A percentile compares a stretch with the other conserved stretches of the same genome.
phyloP scores from a whole-genome alignment of 2,329 filamentous ascomycete genomes.

The Alternaria sp. region DNA sequence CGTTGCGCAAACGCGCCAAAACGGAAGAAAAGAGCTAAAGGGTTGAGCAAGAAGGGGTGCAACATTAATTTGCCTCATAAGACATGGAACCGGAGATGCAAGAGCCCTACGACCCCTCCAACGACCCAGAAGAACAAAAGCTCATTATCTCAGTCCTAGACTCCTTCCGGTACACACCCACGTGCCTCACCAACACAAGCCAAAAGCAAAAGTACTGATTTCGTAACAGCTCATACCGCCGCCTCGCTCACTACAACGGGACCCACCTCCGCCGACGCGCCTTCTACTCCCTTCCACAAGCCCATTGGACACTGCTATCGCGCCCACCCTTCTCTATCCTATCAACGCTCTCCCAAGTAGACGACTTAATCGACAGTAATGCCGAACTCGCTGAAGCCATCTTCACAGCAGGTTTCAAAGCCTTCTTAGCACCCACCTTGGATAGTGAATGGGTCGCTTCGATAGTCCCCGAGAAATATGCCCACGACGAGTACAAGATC shows the following conservation, averaged over 20 bases:
- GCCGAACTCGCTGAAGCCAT: slow-evolving; percentile 83
- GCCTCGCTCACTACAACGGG: slow-evolving; percentile 83
- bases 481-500: slow-evolving; percentile 36
- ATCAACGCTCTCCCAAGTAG: slow-evolving; percentile 77
- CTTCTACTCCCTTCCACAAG: slow-evolving; percentile 87
- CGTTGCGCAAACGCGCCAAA: background rate
- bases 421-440: slow-evolving; percentile 41
- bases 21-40: background rate
- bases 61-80: background rate
- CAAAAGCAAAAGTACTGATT: background rate
- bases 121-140: slow-evolving; percentile 79
- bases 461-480: slow-evolving; percentile 38
- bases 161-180: slow-evolving; percentile 74
- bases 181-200: background rate
- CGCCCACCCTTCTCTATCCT: slow-evolving; percentile 82
- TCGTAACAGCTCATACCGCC: slow-evolving; percentile 75
- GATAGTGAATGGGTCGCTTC: slow-evolving; percentile 44
- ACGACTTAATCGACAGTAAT: slow-evolving; percentile 88
- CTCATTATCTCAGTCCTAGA: slow-evolving; percentile 84
- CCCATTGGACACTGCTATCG: slow-evolving; percentile 84
- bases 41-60: background rate
- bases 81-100: slow-evolving; percentile 57
- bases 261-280: slow-evolving; percentile 90
- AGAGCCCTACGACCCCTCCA: slow-evolving; percentile 68
- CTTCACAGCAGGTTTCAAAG: slow-evolving; percentile 57